These are phyloP conservation scores for Colletotrichum sp. DNA, from an alignment of 2,329 filamentous ascomycete genomes.

Conservation along the genomic window DNA sequence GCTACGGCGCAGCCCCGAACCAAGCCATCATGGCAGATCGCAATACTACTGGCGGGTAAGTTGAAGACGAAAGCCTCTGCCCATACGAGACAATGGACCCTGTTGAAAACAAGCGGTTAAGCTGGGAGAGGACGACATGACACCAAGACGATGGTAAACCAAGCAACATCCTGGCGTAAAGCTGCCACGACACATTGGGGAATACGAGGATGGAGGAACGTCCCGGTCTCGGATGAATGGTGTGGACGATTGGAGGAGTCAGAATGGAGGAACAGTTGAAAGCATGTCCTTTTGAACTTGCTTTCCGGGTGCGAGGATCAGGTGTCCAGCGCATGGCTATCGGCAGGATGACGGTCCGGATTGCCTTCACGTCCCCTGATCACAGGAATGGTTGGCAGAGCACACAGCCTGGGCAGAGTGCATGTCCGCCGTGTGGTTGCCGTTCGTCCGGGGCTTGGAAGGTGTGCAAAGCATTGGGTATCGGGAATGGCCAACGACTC, in stretches of 20 bases:
- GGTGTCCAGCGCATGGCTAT: not conserved
- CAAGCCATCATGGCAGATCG: too few species aligned
- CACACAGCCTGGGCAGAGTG: too few species aligned
- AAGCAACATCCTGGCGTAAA: not conserved
- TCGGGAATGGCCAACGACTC: not conserved
- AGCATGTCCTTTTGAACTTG: not conserved
- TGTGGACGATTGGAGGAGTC: not conserved
- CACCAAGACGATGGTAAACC: not conserved
- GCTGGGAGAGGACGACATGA: not conserved
- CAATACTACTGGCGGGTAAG: not conserved
- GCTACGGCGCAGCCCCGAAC: not conserved
- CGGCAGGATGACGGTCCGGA: too few species aligned
- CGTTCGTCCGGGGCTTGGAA: not conserved
- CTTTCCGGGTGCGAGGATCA: not conserved
- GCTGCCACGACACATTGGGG: not conserved
- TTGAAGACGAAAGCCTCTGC: too few species aligned
- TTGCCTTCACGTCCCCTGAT: not conserved
- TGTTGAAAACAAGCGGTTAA: too few species aligned
- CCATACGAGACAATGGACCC: too few species aligned
- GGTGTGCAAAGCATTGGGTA: rapidly evolving
- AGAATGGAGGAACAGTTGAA: not conserved
- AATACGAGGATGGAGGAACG: not conserved
- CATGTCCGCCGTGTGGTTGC: rapidly evolving
- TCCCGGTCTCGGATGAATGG: not conserved
- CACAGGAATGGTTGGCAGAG: too few species aligned